These are phyloP conservation scores for Trichomonascaceae sp. DNA, from an alignment of 1,139 yeast genomes.

Conservation along the genomic window DNA sequence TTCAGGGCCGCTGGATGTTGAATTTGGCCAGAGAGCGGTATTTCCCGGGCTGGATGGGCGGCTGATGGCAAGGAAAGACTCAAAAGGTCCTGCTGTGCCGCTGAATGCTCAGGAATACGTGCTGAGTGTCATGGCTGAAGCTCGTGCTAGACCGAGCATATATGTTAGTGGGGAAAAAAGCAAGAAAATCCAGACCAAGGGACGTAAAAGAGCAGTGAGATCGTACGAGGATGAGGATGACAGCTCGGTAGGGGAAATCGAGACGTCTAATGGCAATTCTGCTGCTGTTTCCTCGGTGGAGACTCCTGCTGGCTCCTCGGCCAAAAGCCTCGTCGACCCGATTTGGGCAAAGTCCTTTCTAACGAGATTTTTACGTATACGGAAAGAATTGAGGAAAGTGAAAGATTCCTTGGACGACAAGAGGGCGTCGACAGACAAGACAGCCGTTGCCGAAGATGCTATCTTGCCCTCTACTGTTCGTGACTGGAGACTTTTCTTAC, in stretches of 20 bases:
- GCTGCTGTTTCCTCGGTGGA: slow-evolving; percentile 2
- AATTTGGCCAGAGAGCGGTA: slow-evolving; percentile 40
- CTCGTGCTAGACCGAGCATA: slow-evolving; percentile 17
- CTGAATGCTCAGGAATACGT: slow-evolving; percentile 22
- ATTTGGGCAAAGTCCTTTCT: background rate
- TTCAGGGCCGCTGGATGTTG: slow-evolving; percentile 31
- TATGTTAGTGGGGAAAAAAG: slow-evolving; percentile 6
- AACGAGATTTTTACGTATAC: background rate
- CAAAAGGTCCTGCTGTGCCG: slow-evolving; percentile 12
- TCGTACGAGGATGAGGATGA: slow-evolving; percentile 9
- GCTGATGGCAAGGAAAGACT: background rate
- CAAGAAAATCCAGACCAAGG: background rate
- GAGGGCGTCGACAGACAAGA: too few species aligned
- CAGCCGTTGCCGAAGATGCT: too few species aligned
- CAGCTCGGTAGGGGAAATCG: background rate
- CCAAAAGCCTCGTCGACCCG: background rate
- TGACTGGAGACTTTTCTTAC: slow-evolving; percentile 2
- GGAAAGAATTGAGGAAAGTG: background rate
- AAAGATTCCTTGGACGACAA: background rate
- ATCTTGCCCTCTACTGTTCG: background rate
- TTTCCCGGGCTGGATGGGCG: slow-evolving; percentile 31
- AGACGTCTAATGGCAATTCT: background rate
- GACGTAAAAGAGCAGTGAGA: slow-evolving; percentile 10
- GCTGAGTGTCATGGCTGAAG: slow-evolving; percentile 23
- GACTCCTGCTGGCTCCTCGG: background rate